Percentiles rank a stretch among this genome's conserved stretches.
Evolutionary conservation across 345 rosid genomes (phyloP).

Genomic region (Eucalyptus curtisii): DNA sequence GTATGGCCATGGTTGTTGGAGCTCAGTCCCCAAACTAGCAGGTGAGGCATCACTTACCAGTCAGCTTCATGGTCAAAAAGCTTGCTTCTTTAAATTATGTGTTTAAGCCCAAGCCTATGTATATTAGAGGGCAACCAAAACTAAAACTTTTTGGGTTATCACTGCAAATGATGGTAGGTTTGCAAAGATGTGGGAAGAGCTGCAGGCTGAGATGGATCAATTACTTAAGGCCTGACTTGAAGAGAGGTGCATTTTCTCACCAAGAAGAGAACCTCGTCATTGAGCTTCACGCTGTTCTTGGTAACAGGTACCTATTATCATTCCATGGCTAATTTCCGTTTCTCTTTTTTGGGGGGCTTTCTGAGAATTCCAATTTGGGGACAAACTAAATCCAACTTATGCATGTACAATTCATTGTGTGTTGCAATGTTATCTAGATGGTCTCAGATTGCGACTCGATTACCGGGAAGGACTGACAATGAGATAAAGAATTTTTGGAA

Average conservation of each 20-base stretch:
- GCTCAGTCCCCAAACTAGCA: conserved; percentile 83
- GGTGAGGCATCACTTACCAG: conserved; percentile 9
- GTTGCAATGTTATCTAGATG: conserved; percentile 18
- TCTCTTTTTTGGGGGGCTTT: background rate
- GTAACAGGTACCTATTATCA: conserved; percentile 36
- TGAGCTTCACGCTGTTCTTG: conserved; percentile 68
- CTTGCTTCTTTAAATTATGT: background rate
- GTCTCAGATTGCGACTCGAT: conserved; percentile 62
- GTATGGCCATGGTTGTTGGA: conserved; percentile 85
- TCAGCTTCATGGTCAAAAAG: background rate
- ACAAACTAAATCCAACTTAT: background rate
- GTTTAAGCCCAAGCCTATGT: background rate
- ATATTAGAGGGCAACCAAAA: background rate
- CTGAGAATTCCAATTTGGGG: background rate
- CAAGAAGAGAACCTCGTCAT: conserved; percentile 68
- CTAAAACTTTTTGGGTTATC: background rate
- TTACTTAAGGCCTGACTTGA: conserved; percentile 80
- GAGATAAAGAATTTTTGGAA: conserved; percentile 70
- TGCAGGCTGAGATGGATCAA: conserved; percentile 84
- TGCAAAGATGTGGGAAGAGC: conserved; percentile 82
- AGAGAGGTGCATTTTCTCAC: conserved; percentile 73
- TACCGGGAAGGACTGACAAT: conserved; percentile 62
- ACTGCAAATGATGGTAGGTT: conserved; percentile 11
- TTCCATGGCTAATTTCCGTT: background rate
- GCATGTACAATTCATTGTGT: background rate